phyloP scores from a whole-genome alignment of 2,329 filamentous ascomycete genomes.

The Xylaria hypoxylon region DNA sequence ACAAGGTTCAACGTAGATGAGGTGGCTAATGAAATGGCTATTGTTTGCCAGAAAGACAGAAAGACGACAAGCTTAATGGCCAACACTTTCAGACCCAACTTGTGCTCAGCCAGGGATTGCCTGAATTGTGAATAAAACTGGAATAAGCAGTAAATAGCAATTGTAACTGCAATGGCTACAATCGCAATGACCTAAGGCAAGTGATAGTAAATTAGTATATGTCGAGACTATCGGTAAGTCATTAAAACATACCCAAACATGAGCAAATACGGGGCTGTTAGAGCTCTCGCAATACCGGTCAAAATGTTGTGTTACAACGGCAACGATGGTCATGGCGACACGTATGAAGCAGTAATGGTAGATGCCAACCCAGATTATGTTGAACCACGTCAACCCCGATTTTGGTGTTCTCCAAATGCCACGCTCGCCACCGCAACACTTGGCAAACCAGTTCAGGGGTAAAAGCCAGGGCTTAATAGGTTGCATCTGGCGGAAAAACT shows the following conservation, averaged over 20 bases:
- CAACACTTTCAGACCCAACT: conserved; percentile 81
- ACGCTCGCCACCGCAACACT: conserved; percentile 75
- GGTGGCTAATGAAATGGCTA: conserved; percentile 63
- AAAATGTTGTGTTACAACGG: conserved; percentile 77
- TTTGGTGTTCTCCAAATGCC: conserved; percentile 79
- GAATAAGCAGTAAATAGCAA: conserved; percentile 90
- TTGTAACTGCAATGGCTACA: conserved; percentile 76
- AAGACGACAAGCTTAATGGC: conserved; percentile 94
- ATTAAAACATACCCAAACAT: conserved; percentile 76
- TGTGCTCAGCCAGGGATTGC: conserved; percentile 73
- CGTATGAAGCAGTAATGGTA: conserved; percentile 90
- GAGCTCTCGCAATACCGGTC: conserved; percentile 82
- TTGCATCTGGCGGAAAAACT: conserved; percentile 77
- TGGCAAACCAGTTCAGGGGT: conserved; percentile 77
- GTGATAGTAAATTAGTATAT: not conserved
- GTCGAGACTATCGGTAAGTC: not conserved
- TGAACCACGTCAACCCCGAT: conserved; percentile 91
- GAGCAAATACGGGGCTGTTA: conserved; percentile 80
- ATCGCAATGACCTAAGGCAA: conserved; percentile 70
- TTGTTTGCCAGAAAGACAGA: conserved; percentile 86
- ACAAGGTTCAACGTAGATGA: conserved; percentile 70
- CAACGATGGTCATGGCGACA: conserved; percentile 81
- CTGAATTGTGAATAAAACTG: conserved; percentile 87
- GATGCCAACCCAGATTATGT: conserved; percentile 83
- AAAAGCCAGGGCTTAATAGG: conserved; percentile 78